Percentiles rank a stretch among this genome's conserved stretches.
phyloP scores from a whole-genome alignment of 2,329 filamentous ascomycete species.

The Cladosporium sp. region DNA sequence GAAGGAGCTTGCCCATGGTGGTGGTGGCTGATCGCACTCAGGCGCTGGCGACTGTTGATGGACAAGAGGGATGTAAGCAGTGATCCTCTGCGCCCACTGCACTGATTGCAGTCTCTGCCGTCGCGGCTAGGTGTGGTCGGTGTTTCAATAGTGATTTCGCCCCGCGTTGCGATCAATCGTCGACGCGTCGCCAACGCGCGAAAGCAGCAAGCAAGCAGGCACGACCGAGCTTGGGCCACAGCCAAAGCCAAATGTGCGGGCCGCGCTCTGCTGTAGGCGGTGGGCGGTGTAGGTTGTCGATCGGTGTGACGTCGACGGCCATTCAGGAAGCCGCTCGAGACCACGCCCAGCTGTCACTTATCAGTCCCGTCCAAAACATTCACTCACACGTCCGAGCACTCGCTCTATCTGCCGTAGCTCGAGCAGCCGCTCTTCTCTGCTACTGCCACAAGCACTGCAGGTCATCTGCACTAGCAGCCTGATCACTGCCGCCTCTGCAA shows the following conservation, averaged over 20 bases:
- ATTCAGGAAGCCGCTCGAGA: background rate
- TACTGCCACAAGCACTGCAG: background rate
- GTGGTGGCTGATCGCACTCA: constrained; percentile 12
- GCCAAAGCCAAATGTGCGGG: background rate
- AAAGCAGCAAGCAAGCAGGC: background rate
- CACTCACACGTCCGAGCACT: background rate
- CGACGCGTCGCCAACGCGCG: constrained; percentile 2
- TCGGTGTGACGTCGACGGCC: background rate
- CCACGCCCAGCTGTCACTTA: constrained; percentile 1
- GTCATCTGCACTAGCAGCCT: background rate
- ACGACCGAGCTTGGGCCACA: background rate
- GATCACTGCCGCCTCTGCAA: background rate
- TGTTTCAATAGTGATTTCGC: background rate
- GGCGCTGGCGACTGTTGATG: background rate
- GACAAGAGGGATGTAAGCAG: background rate
- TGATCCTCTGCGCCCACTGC: background rate
- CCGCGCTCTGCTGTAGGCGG: background rate
- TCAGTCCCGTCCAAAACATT: background rate
- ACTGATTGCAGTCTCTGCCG: background rate
- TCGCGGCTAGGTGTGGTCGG: background rate
- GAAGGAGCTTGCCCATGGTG: constrained; percentile 92
- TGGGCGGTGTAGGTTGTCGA: background rate
- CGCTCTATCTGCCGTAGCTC: background rate
- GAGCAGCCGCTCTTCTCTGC: background rate
- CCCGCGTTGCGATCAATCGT: constrained; percentile 10